A percentile compares a stretch with the other conserved stretches of the same genome.
Evolutionary conservation across 345 rosid genomes (phyloP).

Genomic region (Boechera retrofracta): DNA sequence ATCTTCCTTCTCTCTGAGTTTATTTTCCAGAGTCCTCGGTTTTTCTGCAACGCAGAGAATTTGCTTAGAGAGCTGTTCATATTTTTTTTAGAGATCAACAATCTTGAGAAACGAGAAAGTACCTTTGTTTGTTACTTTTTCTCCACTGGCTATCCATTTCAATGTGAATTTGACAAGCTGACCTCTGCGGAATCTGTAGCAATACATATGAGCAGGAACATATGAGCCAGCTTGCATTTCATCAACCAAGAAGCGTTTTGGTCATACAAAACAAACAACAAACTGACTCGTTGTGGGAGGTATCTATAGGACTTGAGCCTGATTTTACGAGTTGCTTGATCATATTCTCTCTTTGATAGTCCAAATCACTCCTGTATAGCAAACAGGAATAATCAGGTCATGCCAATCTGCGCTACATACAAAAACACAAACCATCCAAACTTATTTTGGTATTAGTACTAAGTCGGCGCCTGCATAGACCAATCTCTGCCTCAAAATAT

Average conservation of each 20-base stretch:
- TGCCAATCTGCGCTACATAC: background rate
- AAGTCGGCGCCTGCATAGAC: constrained; percentile 55
- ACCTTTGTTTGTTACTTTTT: constrained; percentile 23
- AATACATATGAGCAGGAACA: background rate
- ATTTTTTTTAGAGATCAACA: background rate
- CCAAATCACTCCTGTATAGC: constrained; percentile 56
- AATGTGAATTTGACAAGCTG: constrained; percentile 52
- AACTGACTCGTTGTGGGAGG: constrained; percentile 22
- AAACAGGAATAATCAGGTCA: constrained; percentile 24
- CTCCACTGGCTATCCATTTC: constrained; percentile 39
- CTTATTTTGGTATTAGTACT: constrained; percentile 57
- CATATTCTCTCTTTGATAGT: constrained; percentile 49
- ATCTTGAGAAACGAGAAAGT: constrained; percentile 16
- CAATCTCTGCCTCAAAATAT: constrained; percentile 48
- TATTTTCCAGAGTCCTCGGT: constrained; percentile 2
- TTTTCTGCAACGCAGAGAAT: constrained; percentile 28
- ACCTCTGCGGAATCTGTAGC: constrained; percentile 54
- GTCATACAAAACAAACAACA: constrained; percentile 6
- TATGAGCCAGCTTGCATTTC: constrained; percentile 3
- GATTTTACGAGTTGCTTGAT: constrained; percentile 35
- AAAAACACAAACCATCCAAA: background rate
- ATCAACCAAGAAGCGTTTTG: constrained; percentile 7
- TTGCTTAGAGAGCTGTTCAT: constrained; percentile 14
- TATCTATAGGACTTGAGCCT: background rate
- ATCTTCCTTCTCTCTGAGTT: constrained; percentile 19